Conservation (phyloP, 2,329 filamentous ascomycete species). For the Botrytis medusae region DNA sequence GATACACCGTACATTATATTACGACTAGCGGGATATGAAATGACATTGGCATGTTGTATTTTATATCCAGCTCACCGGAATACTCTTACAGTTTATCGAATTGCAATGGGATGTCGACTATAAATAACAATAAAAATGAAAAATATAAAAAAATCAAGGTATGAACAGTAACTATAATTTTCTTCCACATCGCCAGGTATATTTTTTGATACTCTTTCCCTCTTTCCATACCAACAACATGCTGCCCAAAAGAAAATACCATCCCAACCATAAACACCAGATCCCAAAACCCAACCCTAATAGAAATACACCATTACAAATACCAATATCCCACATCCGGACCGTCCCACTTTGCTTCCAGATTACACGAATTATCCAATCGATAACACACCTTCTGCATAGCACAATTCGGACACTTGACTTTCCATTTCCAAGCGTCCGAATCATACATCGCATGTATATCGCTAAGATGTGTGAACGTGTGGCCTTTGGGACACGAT, state of each 20-base stretch:
- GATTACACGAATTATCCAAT: not conserved
- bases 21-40: not conserved
- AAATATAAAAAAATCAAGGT: not conserved
- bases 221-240: not conserved
- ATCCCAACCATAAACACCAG: too few species aligned
- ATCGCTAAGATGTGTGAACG: not conserved
- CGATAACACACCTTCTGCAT: not conserved
- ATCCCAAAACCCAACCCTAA: not conserved
- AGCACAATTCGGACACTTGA: not conserved
- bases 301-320: not conserved
- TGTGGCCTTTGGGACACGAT: not conserved
- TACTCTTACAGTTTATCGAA: too few species aligned
- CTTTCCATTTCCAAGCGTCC: not conserved
- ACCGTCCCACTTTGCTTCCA: not conserved
- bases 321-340: constrained; percentile 1
- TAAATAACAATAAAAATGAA: not conserved
- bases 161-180: not conserved
- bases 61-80: too few species aligned
- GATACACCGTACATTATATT: too few species aligned
- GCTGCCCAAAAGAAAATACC: not conserved
- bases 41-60: rapidly evolving
- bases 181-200: not conserved
- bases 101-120: not conserved
- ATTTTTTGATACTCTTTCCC: not conserved
- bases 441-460: not conserved